Conservation (phyloP, 176 grass and related monocot genomes). For the Sorghum bicolor region DNA sequence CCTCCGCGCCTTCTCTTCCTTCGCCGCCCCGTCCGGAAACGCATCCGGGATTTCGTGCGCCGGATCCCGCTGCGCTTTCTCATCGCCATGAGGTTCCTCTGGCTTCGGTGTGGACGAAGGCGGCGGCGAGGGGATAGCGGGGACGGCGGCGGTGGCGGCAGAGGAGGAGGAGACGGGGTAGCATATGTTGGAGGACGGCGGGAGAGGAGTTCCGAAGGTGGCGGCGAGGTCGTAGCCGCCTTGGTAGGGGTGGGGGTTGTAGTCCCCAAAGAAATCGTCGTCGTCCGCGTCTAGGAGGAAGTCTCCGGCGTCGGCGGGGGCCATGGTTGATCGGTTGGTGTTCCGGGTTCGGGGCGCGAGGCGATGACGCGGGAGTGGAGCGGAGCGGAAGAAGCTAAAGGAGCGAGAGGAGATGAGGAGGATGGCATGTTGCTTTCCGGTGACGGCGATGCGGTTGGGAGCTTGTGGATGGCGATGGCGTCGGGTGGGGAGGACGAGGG, state of each 20-base stretch:
- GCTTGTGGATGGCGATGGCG: not conserved
- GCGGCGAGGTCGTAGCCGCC: constrained; percentile 52
- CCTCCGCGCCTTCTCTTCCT: not conserved
- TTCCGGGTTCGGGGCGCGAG: not conserved
- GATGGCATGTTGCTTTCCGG: constrained; percentile 11
- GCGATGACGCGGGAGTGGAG: constrained; percentile 1
- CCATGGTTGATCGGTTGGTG: not conserved
- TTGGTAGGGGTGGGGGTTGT: constrained; percentile 49
- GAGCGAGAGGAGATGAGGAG: not conserved
- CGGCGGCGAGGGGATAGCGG: not conserved
- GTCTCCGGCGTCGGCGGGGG: not conserved
- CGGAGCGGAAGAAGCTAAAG: not conserved
- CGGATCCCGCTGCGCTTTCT: not conserved
- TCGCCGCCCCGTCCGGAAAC: not conserved
- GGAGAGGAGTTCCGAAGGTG: constrained; percentile 43
- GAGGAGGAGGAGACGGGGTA: constrained; percentile 42
- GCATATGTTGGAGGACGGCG: constrained; percentile 44
- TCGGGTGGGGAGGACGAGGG: not conserved
- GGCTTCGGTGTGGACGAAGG: not conserved
- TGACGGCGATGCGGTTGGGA: constrained; percentile 10
- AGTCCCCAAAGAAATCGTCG: constrained; percentile 49
- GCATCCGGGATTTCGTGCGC: constrained; percentile 10
- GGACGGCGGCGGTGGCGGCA: not conserved
- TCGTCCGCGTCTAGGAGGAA: constrained; percentile 26
- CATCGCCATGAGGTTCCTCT: constrained; percentile 22